Evolutionary conservation across 495 filamentous ascomycete species (phyloP).

Genomic region (Aspergillus homomorphus): DNA sequence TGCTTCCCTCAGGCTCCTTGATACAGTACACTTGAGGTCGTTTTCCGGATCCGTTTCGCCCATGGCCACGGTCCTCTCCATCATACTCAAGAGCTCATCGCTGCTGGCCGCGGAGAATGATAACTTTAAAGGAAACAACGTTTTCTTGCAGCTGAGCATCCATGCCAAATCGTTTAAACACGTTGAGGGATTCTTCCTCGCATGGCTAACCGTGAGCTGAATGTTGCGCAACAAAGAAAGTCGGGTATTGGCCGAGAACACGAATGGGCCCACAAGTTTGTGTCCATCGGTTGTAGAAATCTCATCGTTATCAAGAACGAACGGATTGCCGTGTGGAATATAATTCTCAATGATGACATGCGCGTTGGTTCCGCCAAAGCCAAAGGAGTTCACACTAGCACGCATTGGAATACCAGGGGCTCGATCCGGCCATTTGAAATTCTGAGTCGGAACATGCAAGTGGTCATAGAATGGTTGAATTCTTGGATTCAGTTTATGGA

Average conservation of each 20-base stretch:
- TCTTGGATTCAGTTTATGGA: conserved; percentile 50
- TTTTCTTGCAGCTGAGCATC: neutral
- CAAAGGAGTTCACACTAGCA: conserved; percentile 45
- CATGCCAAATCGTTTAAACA: neutral
- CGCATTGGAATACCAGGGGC: conserved; percentile 22
- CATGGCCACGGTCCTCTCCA: neutral
- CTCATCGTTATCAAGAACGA: conserved; percentile 15
- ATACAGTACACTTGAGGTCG: too few relatives aligned
- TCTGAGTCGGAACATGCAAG: conserved; percentile 27
- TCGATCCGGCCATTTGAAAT: conserved; percentile 16
- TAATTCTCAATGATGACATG: conserved; percentile 58
- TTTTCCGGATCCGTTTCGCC: neutral
- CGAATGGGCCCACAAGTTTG: neutral
- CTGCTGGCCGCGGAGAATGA: neutral
- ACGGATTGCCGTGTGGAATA: too few relatives aligned
- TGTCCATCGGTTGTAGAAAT: conserved; percentile 21
- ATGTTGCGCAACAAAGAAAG: neutral
- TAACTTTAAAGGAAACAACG: neutral
- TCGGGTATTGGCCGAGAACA: conserved; percentile 20
- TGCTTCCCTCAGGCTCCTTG: too few relatives aligned
- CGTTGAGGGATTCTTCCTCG: neutral
- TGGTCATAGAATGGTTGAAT: conserved; percentile 31
- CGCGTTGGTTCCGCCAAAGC: conserved; percentile 63
- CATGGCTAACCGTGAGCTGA: neutral
- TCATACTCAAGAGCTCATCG: neutral